A percentile compares a stretch with the other conserved stretches of the same genome.
Conservation (phyloP, 331 rosid genomes). For the Dryas integrifolia region DNA sequence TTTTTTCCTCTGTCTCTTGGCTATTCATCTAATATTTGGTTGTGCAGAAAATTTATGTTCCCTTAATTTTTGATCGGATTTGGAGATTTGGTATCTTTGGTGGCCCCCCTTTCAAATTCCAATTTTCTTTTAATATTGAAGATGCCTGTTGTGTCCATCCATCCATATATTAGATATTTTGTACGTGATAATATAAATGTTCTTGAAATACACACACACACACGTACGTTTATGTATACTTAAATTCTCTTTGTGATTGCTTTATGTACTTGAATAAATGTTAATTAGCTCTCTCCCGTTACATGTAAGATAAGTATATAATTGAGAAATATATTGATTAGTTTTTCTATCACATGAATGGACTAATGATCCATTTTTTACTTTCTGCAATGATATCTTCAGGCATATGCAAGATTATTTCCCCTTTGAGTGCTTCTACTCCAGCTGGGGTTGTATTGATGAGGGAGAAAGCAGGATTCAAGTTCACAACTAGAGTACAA, state of each 20-base stretch:
- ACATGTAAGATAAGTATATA: background rate
- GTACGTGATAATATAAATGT: too few species aligned
- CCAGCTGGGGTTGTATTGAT: conserved; percentile 94
- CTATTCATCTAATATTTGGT: too few species aligned
- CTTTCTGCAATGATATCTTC: conserved; percentile 21
- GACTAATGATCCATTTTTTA: conserved; percentile 16
- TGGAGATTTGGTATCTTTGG: too few species aligned
- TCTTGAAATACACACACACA: too few species aligned
- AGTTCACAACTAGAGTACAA: conserved; percentile 95
- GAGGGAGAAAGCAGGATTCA: conserved; percentile 88
- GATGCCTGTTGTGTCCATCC: too few species aligned
- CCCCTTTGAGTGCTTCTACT: conserved; percentile 86
- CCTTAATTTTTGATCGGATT: too few species aligned
- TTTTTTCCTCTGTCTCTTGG: too few species aligned
- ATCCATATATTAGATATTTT: too few species aligned
- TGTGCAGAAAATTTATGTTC: too few species aligned
- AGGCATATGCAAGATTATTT: conserved; percentile 94
- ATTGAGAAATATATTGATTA: background rate
- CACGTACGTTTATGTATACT: background rate
- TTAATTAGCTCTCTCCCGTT: background rate
- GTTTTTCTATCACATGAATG: background rate
- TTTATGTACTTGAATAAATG: background rate
- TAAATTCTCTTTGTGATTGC: background rate
- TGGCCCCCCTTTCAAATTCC: too few species aligned
- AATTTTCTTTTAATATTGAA: too few species aligned